Evolutionary conservation across 1,284 basidiomycete species (phyloP).

Genomic region (Sparassis latifolia): DNA sequence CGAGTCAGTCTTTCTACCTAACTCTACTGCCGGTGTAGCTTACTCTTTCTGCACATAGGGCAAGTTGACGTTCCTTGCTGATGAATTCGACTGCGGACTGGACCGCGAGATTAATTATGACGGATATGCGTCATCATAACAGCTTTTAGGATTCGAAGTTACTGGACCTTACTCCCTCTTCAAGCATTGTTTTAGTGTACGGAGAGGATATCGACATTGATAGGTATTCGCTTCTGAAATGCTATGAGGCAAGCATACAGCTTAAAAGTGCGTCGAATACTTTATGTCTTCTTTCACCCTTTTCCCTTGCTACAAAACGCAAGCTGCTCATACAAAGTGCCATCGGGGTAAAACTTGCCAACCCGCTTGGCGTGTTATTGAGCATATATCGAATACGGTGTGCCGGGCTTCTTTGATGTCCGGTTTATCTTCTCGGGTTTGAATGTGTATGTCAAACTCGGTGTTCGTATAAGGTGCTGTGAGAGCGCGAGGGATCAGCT

Average conservation of each 20-base stretch:
- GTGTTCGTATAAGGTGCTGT: slow-evolving; percentile 21
- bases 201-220: too few species aligned
- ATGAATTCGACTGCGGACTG: slow-evolving; percentile 44
- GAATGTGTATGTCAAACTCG: not conserved
- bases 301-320: not conserved
- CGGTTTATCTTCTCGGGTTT: too few species aligned
- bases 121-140: not conserved
- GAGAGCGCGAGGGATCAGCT: slow-evolving; percentile 12
- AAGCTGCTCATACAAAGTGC: slow-evolving; percentile 77
- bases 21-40: not conserved
- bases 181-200: too few species aligned
- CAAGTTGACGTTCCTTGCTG: slow-evolving; percentile 55
- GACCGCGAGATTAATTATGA: slow-evolving; percentile 3
- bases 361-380: slow-evolving; percentile 76
- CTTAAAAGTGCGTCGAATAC: too few species aligned
- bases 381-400: slow-evolving; percentile 40
- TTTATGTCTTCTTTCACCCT: not conserved
- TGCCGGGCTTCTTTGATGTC: not conserved
- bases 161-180: too few species aligned
- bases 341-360: slow-evolving; percentile 55
- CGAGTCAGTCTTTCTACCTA: slow-evolving; percentile 38
- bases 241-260: too few species aligned
- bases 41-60: slow-evolving; percentile 32
- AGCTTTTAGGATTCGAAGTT: too few species aligned
- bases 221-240: too few species aligned